Base-by-base conservation (phyloP, 257 asterid species). In the Scutellaria galericulata region DNA sequence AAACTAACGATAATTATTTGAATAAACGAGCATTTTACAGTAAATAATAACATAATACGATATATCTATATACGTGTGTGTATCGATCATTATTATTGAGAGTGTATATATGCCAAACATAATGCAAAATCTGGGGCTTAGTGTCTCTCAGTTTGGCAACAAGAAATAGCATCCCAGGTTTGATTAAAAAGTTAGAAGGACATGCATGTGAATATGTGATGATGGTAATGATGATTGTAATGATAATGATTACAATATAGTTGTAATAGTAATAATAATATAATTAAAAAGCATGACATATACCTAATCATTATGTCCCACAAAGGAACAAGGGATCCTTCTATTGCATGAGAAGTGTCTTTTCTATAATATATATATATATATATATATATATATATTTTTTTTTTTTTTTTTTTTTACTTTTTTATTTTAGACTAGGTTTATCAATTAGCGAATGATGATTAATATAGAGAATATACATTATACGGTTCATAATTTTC, bases 141-240 rank as follows among this genome's bases (percentile, higher is more conserved):
- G 48, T 75, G 83, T 75, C 83, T 58, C 59, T 65, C 35, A 2
- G 31, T 65, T 59, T 71, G 68, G 44, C 63, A 75, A 56, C 83
- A 79, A 9, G 37, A 75, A 76, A 76, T 68, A 80, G 84, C 79
- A 80, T 71, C 80, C 75, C 83, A 75, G 78, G 84, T 75, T 31
- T 78, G 83, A 77, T 81, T 70, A 74, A 74, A 81, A 80, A 35
- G 77, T 24, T 48, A 0, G 59, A 67, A 59, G 58, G 61, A 70
- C 80, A 70, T 81, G 85, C 85, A 81, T 81, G 85, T 79, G 83
- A 79, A 75, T 75, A 40, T 70, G 80, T 75, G 80, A 81, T 81
- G 80, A 81, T 81, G 78, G 63, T 81, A 81, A 74, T 81, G 20
- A 81, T 81, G 64, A 78, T 81, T 77, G 76, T 74, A 53, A 57